Percentiles rank a stretch among this genome's conserved stretches.
These are phyloP conservation scores for Stephanodiscus minutulus DNA, from an alignment of 108 stramenopile genomes.

Conservation along the genomic window DNA sequence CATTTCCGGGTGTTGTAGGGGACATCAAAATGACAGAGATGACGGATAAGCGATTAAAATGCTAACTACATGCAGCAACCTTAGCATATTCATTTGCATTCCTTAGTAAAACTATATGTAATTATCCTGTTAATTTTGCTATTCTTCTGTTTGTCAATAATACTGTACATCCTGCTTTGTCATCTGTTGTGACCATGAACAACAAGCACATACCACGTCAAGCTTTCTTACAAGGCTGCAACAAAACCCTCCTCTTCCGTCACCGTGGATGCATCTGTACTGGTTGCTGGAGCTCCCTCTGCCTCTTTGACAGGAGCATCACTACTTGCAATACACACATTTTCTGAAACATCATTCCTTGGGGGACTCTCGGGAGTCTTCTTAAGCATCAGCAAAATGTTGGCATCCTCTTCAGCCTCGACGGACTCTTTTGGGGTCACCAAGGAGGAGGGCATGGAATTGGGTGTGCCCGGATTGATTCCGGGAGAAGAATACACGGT, in stretches of 20 bases:
- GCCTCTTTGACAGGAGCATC: not conserved
- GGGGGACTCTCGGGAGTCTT: slow-evolving; percentile 32
- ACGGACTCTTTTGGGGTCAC: not conserved
- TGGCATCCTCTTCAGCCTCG: slow-evolving; percentile 36
- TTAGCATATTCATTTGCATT: no score
- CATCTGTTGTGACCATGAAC: no score
- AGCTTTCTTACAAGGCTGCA: not conserved
- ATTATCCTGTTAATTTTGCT: no score
- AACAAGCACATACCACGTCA: no score
- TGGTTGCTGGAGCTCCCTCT: not conserved
- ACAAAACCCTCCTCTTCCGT: not conserved
- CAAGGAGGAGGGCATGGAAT: not conserved
- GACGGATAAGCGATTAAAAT: no score
- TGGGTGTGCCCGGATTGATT: slow-evolving; percentile 6
- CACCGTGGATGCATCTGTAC: not conserved
- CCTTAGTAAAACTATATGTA: no score
- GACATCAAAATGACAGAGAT: not conserved
- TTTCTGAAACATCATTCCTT: slow-evolving; percentile 10
- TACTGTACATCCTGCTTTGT: no score
- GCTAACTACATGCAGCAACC: no score
- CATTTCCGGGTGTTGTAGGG: not conserved
- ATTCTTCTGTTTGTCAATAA: no score
- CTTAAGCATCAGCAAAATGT: slow-evolving; percentile 50
- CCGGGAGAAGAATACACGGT: not conserved
- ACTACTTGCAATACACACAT: not conserved